Base-by-base conservation (phyloP, 192 early-diverging fungal genomes). In the Coemansia sp. region DNA sequence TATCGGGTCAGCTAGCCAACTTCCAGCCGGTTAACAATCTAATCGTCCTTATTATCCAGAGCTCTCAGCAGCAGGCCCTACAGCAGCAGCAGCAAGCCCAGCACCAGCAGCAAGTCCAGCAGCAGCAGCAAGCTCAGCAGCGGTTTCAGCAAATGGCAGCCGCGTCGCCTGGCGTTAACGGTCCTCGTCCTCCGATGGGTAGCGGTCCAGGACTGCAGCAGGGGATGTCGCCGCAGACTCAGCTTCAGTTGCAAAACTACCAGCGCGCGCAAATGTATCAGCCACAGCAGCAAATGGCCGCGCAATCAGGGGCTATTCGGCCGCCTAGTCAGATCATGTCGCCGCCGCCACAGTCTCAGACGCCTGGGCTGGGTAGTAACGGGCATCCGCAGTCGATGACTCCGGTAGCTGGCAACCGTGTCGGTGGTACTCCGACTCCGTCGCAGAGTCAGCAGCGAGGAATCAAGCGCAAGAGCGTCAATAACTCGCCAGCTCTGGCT, bases 391-490 rank as follows among this genome's bases (percentile, higher is more conserved):
- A 41, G 67, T 22, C 31, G 36, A 41, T n/a, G 16, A 57, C 47
- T 16, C 34, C 69, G 0, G 29, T 44, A 11, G 39, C 68, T 0
- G 65, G 33, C 12, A 63, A 39, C 5, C 69, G 69, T 5, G 20
- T 50, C 3, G 65, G 50, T 16, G 66, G 44, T 20, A 70, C 72
- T 52, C 68, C 78, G 24, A 80, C 78, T 6, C 70, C 75, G 4
- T 52, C 67, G 44, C 71, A 64, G 36, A 20, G 64, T 18, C 64
- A 44, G 11, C 72, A 77, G 67, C 81, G 73, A 29, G 81, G 81
- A 1, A 18, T 83, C 7, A 83, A 83, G 70, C 72, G 81, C 63
- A 83, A 83, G 81, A 83, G 81, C 47, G 75, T 73, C 43, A 73
- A 77, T 22, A 78, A 60, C 31, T 83, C 81, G 46, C 81, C 81